Conservation (phyloP, 2,329 filamentous ascomycete species). For the Gremmenia infestans region DNA sequence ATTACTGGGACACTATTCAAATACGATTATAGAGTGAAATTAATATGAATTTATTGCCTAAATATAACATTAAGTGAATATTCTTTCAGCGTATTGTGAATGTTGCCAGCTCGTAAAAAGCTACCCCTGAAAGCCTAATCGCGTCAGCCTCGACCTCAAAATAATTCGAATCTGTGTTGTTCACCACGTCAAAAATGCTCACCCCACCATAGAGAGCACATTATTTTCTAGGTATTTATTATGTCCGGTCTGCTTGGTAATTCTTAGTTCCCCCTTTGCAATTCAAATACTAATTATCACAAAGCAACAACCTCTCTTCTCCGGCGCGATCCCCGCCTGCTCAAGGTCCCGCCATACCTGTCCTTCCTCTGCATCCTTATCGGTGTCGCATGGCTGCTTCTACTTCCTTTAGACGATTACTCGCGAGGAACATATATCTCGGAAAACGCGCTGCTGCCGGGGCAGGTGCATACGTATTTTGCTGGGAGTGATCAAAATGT, state of each 20-base stretch:
- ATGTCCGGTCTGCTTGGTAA: constrained; percentile 23
- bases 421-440: constrained; percentile 93
- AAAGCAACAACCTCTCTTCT: constrained; percentile 58
- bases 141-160: constrained; percentile 3
- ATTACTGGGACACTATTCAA: not conserved
- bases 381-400: constrained; percentile 82
- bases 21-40: constrained; percentile 15
- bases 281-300: constrained; percentile 11
- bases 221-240: not conserved
- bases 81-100: not conserved
- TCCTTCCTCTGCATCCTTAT: constrained; percentile 80
- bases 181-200: not conserved
- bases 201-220: not conserved
- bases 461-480: constrained; percentile 97
- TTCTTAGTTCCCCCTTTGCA: not conserved
- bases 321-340: constrained; percentile 73
- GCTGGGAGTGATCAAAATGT: constrained; percentile 93
- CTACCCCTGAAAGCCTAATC: constrained; percentile 5
- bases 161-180: not conserved
- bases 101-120: not conserved
- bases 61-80: not conserved
- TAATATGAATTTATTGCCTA: constrained; percentile 5
- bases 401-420: constrained; percentile 86
- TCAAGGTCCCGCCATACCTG: constrained; percentile 81
- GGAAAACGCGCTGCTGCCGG: constrained; percentile 91